Evolutionary conservation across 2,329 filamentous ascomycete species (phyloP).

Genomic region (Penicillium sp.): DNA sequence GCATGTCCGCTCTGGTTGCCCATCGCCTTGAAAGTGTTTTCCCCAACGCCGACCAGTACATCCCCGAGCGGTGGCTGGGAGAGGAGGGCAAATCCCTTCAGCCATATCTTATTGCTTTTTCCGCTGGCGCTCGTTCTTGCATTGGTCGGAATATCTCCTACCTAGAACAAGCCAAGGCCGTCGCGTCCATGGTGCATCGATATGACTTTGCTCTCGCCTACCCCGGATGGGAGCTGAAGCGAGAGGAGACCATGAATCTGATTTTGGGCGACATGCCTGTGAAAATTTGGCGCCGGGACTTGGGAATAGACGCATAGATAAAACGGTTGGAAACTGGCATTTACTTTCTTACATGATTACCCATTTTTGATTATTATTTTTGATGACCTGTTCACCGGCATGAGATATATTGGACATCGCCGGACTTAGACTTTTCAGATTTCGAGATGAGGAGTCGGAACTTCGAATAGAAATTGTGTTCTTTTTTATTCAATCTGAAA

Average conservation of each 20-base stretch:
- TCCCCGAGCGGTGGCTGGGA: constrained; percentile 50
- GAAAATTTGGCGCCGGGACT: constrained; percentile 34
- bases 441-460: background rate
- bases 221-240: constrained; percentile 31
- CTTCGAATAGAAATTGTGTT: background rate
- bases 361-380: background rate
- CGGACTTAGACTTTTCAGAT: background rate
- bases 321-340: background rate
- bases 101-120: constrained; percentile 47
- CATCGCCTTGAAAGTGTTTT: constrained; percentile 46
- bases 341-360: constrained; percentile 6
- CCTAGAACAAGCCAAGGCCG: constrained; percentile 49
- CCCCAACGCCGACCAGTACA: constrained; percentile 43
- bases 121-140: constrained; percentile 44
- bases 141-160: constrained; percentile 50
- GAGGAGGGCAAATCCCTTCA: constrained; percentile 46
- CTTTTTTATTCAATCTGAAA: background rate
- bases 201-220: constrained; percentile 36
- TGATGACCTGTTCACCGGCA: background rate
- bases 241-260: constrained; percentile 36
- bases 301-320: constrained; percentile 13
- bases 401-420: background rate
- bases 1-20: constrained; percentile 47
- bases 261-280: constrained; percentile 37
- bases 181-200: constrained; percentile 35